Conservation (phyloP, 345 rosid species). For the Fremontodendron californicum region DNA sequence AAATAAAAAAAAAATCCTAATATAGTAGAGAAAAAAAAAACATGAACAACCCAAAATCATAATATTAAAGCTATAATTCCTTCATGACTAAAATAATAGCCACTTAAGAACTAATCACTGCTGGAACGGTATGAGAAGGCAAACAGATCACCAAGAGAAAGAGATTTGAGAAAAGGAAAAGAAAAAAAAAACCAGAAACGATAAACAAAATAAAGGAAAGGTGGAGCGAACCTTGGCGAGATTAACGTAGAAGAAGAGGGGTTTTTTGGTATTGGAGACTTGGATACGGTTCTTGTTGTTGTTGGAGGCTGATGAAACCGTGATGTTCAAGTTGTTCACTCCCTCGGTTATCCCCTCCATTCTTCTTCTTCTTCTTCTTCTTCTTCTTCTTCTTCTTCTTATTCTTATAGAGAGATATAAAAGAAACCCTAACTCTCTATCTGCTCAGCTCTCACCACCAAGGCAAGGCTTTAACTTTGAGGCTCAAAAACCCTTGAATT, state of each 20-base stretch:
- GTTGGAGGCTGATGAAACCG: slow-evolving; percentile 23
- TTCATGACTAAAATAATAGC: not conserved
- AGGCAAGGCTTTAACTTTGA: not conserved
- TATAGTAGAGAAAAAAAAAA: not conserved
- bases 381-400: no score
- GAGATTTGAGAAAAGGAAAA: not conserved
- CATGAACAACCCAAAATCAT: not conserved
- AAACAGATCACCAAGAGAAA: not conserved
- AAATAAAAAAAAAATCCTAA: not conserved
- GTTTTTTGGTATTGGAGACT: slow-evolving; percentile 67
- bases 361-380: not conserved
- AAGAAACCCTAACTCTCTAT: not conserved
- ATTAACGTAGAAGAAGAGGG: slow-evolving; percentile 70
- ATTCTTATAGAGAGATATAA: no score
- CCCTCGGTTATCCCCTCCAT: slow-evolving; percentile 30
- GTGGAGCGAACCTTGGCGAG: slow-evolving; percentile 53
- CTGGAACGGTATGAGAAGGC: not conserved
- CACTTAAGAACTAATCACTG: not conserved
- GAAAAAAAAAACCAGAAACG: not conserved
- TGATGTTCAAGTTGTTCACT: slow-evolving; percentile 30
- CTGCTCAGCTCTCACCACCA: not conserved
- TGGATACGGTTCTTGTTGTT: slow-evolving; percentile 64
- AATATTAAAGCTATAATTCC: not conserved
- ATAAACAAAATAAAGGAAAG: no score
- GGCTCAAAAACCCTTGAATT: slow-evolving; percentile 16